Evolutionary conservation across 495 filamentous ascomycete genomes (phyloP), one percentile per base, ranked within the genome.

Genomic region (Tuber brumale): DNA sequence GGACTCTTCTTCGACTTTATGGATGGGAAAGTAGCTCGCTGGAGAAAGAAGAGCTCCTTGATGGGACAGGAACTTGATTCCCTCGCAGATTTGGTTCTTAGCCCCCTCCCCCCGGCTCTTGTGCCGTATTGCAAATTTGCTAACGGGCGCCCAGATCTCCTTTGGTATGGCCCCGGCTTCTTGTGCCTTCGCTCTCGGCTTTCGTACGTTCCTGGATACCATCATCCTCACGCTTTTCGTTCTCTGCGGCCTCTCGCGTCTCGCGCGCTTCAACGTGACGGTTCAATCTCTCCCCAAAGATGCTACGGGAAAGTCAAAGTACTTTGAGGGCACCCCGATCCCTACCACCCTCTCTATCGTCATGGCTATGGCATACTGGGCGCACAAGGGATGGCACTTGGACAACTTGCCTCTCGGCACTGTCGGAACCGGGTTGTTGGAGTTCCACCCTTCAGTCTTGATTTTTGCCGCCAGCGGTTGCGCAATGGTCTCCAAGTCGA

Each of bases 21-120:
- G 90, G 95, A 99, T 84, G 95, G 95, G 78, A 95, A 92, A 81
- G 94, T 99, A 61, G 95, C 95, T 76, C 86, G 95, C 73, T 98
- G 95, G 96, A 88, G 96, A 81, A 91, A 93, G 84, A 98, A 97
- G 89, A 93, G 92, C 76, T 94, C 92, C 74, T 86, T 98, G 82
- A 98, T 99, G 95, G 95, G 95, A 5, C 95, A 98, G 84, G 95
- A 98, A 85, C 87, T 99, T 61, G 95, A 99, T 85, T 97, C 95
- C n/a, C 87, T 99, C 61, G 95, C 95, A 61, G 95, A 99, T 84
- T 83, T 99, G 86, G 95, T 98, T 92, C 48, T 86, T 76, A n/a
- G 45, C 27, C 69, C 42, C 75, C 37, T 39, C 31, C 23, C 23
- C 35, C 76, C 27, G 43, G n/a, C n/a, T n/a, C 27, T 43, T 35